These are phyloP conservation scores for Symbiodinium pilosum DNA, from an alignment of 73 alveolate genomes.

Conservation along the genomic window DNA sequence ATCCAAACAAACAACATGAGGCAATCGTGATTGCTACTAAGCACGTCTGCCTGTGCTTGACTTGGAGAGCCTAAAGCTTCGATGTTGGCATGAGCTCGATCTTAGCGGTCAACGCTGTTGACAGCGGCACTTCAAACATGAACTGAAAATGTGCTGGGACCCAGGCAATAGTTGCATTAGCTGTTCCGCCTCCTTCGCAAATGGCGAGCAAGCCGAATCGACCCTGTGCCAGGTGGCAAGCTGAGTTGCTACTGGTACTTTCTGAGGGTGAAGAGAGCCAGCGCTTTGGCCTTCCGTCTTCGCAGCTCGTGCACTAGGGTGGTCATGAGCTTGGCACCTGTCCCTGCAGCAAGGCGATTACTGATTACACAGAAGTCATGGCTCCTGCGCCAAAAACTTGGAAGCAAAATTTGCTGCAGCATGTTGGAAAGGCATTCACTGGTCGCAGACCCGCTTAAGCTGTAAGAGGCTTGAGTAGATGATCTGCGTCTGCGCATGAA, in stretches of 20 bases:
- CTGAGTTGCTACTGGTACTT: neutral
- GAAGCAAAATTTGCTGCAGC: too few species aligned
- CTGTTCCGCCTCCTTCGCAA: constrained; percentile 94
- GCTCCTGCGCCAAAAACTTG: neutral
- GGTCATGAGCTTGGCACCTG: constrained; percentile 97
- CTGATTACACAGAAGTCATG: neutral
- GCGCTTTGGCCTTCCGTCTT: constrained; percentile 57
- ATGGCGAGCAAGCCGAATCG: constrained; percentile 90
- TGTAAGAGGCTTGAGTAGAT: too few species aligned
- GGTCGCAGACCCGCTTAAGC: too few species aligned
- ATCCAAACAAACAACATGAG: too few species aligned
- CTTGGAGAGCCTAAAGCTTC: neutral
- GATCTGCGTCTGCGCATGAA: too few species aligned
- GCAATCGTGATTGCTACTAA: too few species aligned
- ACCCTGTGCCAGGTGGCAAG: constrained; percentile 4
- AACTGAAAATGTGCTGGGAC: neutral
- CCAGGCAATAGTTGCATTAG: constrained; percentile 64
- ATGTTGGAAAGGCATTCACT: too few species aligned
- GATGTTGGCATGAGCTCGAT: constrained; percentile 8
- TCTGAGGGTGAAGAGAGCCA: too few species aligned
- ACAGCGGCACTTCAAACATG: neutral
- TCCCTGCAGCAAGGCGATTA: constrained; percentile 86
- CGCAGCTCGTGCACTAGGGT: constrained; percentile 97
- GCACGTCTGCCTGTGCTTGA: too few species aligned
- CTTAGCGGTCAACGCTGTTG: neutral